phyloP scores from a whole-genome alignment of 768 basidiomycete genomes.

The Suillus brevipes region DNA sequence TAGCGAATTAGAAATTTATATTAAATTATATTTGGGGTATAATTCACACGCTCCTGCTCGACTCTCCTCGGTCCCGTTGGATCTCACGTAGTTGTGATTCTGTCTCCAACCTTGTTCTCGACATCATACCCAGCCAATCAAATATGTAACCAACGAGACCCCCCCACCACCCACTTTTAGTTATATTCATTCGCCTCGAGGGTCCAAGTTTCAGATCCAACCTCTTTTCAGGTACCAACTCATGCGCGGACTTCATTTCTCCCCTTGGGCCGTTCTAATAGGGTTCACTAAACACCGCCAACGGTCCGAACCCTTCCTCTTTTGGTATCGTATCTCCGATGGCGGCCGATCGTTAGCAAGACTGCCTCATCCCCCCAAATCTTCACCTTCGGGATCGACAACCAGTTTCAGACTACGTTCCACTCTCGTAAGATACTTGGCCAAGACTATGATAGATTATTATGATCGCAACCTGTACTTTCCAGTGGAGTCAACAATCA shows the following conservation, averaged over 20 bases:
- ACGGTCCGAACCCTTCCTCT: neutral
- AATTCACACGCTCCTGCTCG: too few species aligned
- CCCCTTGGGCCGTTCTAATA: constrained; percentile 21
- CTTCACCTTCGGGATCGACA: neutral
- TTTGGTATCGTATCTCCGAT: neutral
- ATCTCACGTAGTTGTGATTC: too few species aligned
- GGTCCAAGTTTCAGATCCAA: constrained; percentile 31
- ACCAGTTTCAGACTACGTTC: neutral
- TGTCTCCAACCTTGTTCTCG: too few species aligned
- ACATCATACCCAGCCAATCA: neutral
- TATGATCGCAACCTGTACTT: too few species aligned
- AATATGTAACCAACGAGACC: too few species aligned
- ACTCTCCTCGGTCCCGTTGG: too few species aligned
- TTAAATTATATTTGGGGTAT: too few species aligned
- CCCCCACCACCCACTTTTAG: constrained; percentile 28
- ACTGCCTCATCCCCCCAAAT: too few species aligned
- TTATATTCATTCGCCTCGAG: constrained; percentile 21
- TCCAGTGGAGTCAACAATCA: too few species aligned
- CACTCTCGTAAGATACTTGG: constrained; percentile 11
- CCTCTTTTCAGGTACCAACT: constrained; percentile 23
- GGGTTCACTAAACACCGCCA: constrained; percentile 27
- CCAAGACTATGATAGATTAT: constrained; percentile 4
- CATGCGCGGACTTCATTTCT: constrained; percentile 25
- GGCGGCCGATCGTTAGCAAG: neutral
- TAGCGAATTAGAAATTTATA: constrained; percentile 29